Evolutionary conservation across 495 filamentous ascomycete species (phyloP).

Genomic region (Melanomma pulvis-pyrius): DNA sequence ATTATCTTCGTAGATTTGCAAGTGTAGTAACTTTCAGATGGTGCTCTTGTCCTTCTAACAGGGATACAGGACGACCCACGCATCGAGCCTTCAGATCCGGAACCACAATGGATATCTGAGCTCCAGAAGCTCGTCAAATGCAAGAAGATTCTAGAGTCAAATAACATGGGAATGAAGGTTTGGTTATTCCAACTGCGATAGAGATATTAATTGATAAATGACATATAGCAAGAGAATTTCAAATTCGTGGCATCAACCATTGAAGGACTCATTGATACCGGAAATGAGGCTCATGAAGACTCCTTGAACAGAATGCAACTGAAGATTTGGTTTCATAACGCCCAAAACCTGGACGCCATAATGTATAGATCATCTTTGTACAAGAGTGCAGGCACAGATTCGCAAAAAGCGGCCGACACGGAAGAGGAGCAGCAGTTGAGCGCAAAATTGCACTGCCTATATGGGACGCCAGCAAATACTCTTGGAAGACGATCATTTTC

Average conservation of each 20-base stretch:
- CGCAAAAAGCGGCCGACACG: conserved; percentile 29
- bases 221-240: conserved; percentile 32
- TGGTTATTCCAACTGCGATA: not conserved
- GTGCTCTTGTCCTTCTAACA: conserved; percentile 6
- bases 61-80: conserved; percentile 49
- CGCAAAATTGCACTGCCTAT: conserved; percentile 65
- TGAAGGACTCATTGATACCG: conserved; percentile 37
- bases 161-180: conserved; percentile 47
- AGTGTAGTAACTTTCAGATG: not conserved
- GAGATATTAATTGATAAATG: not conserved
- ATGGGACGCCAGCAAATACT: conserved; percentile 55
- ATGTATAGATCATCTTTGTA: conserved; percentile 48
- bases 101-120: conserved; percentile 55
- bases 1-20: conserved; percentile 55
- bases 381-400: conserved; percentile 46
- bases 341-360: conserved; percentile 24
- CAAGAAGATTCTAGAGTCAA: conserved; percentile 48
- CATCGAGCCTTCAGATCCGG: conserved; percentile 11
- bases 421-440: conserved; percentile 54
- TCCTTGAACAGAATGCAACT: conserved; percentile 45
- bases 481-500: conserved; percentile 37
- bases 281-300: conserved; percentile 11
- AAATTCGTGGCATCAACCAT: conserved; percentile 23
- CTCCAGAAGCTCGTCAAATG: conserved; percentile 54
- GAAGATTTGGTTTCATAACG: conserved; percentile 39